phyloP scores from a whole-genome alignment of 345 rosid genomes.

The Rubroshorea leprosula region DNA sequence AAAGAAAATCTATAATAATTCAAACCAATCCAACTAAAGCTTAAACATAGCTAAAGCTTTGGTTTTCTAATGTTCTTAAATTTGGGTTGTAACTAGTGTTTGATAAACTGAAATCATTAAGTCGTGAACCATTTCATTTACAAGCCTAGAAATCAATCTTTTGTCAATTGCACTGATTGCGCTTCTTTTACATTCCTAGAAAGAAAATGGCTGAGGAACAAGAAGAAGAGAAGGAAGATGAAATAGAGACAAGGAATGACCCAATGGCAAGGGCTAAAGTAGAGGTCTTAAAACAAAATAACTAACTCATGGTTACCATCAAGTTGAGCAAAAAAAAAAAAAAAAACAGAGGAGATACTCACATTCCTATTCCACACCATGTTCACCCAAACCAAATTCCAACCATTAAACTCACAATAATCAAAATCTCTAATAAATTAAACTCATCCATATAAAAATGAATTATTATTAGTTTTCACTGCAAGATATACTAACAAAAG shows the following conservation, averaged over 20 bases:
- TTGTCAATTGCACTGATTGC: conserved; percentile 1
- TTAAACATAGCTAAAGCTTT: neutral
- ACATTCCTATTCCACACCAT: conserved; percentile 1
- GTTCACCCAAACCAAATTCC: no score
- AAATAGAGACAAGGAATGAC: conserved; percentile 51
- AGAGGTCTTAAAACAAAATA: conserved; percentile 36
- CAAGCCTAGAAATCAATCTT: neutral
- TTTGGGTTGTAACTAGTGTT: neutral
- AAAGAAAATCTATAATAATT: no score
- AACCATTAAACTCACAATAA: no score
- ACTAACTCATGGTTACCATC: conserved; percentile 4
- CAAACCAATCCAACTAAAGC: no score
- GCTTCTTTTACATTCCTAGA: conserved; percentile 34
- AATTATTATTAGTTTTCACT: no score
- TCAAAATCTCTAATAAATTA: no score
- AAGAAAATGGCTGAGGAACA: conserved; percentile 76
- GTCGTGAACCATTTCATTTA: neutral
- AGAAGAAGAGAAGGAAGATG: conserved; percentile 92
- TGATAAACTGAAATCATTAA: neutral
- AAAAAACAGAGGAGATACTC: neutral
- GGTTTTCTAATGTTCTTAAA: neutral
- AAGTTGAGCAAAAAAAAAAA: neutral
- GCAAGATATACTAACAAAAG: no score
- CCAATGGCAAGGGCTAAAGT: conserved; percentile 85
- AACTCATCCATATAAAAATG: no score